Conservation (phyloP, 371 early-diverging fungal genomes). For the Mucor sp. region DNA sequence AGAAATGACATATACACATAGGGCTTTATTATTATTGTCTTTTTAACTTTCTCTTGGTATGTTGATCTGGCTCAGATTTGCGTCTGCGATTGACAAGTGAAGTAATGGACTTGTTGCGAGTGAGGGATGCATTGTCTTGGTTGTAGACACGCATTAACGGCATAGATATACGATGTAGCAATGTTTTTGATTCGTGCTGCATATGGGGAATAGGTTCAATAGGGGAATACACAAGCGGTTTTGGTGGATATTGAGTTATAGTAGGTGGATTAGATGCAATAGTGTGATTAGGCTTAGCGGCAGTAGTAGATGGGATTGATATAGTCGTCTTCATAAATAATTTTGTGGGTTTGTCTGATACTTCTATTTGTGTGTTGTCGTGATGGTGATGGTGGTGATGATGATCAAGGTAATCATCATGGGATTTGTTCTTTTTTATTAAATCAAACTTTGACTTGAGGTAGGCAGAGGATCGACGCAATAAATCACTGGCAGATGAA, state of each 20-base stretch:
- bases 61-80: conserved; percentile 19
- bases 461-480: conserved; percentile 48
- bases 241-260: conserved; percentile 48
- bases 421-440: conserved; percentile 24
- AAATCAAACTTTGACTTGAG: conserved; percentile 43
- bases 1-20: not conserved
- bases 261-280: conserved; percentile 24
- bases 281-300: conserved; percentile 10
- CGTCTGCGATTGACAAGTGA: conserved; percentile 16
- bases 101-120: conserved; percentile 12
- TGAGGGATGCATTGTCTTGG: not conserved
- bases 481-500: conserved; percentile 40
- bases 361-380: not conserved
- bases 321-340: conserved; percentile 49
- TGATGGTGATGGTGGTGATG: not conserved
- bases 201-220: conserved; percentile 30
- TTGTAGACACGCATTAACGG: conserved; percentile 18
- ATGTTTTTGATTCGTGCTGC: not conserved
- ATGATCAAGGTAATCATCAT: conserved; percentile 9
- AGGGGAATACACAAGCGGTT: conserved; percentile 46
- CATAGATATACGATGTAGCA: conserved; percentile 32
- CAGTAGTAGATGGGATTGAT: conserved; percentile 21
- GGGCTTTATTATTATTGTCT: conserved; percentile 1
- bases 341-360: conserved; percentile 21
- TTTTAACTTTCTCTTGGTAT: conserved; percentile 15